These are phyloP conservation scores for Kokia cookei DNA, from an alignment of 441 rosid species.

Conservation along the genomic window DNA sequence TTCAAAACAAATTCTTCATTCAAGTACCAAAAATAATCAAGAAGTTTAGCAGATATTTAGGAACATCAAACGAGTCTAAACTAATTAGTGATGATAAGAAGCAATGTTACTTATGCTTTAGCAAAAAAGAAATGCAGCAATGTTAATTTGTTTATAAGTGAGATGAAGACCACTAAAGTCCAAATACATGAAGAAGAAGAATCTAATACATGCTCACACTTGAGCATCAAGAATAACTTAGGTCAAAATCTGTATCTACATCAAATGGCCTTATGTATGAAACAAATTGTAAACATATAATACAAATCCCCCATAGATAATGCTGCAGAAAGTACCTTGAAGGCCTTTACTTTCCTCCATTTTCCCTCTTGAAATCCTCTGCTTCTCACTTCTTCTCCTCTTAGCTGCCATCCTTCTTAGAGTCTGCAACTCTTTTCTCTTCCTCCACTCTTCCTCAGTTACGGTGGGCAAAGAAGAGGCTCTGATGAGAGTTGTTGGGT, in stretches of 20 bases:
- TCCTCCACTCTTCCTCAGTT: conserved; percentile 93
- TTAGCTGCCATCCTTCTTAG: conserved; percentile 87
- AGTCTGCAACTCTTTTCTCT: conserved; percentile 84
- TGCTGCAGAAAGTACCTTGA: conserved; percentile 41
- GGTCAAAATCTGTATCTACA: neutral
- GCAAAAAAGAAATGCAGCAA: too few relatives aligned
- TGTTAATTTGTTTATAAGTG: too few relatives aligned
- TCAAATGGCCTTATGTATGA: neutral
- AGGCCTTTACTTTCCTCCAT: conserved; percentile 40
- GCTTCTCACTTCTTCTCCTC: conserved; percentile 80
- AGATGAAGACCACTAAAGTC: too few relatives aligned
- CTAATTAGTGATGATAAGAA: neutral
- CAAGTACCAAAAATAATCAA: neutral
- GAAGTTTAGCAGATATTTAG: neutral
- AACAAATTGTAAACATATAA: neutral
- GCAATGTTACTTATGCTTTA: neutral
- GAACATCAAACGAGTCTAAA: neutral
- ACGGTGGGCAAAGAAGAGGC: conserved; percentile 79
- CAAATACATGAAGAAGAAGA: too few relatives aligned
- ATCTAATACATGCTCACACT: too few relatives aligned
- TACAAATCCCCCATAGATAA: neutral
- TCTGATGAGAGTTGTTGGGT: conserved; percentile 44
- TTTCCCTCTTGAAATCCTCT: conserved; percentile 40
- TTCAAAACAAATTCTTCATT: neutral
- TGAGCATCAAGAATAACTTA: too few relatives aligned